Conservation (phyloP, 495 filamentous ascomycete species). For the Aspergillus indologenus region DNA sequence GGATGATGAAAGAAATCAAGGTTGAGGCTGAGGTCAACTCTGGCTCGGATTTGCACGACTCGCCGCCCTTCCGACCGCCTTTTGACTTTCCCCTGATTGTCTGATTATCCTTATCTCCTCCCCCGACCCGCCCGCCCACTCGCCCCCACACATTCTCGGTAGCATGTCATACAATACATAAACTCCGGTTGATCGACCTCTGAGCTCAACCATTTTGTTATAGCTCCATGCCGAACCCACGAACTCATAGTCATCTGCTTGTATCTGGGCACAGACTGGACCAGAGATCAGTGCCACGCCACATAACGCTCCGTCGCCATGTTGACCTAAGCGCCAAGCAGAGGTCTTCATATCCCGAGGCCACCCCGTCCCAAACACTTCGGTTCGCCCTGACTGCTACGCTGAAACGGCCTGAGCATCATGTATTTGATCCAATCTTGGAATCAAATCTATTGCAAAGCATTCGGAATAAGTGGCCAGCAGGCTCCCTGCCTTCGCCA, state of each 20-base stretch:
- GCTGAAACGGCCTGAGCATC: slow-evolving; percentile 6
- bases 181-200: neutral
- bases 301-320: slow-evolving; percentile 1
- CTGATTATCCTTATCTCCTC: neutral
- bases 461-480: slow-evolving; percentile 28
- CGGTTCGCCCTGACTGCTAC: slow-evolving; percentile 30
- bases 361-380: slow-evolving; percentile 30
- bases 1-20: neutral
- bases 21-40: neutral
- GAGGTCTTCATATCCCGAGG: slow-evolving; percentile 13
- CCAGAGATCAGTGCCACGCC: neutral
- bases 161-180: neutral
- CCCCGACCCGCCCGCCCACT: neutral
- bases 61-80: slow-evolving; percentile 15
- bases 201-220: neutral
- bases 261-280: neutral
- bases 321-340: slow-evolving; percentile 2
- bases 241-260: neutral
- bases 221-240: neutral
- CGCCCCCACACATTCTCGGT: neutral
- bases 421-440: neutral
- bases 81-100: neutral
- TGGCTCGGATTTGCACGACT: neutral
- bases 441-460: slow-evolving; percentile 15
- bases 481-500: slow-evolving; percentile 16